Evolutionary conservation across 192 early-diverging fungal species (phyloP).

Genomic region (Coemansia aciculifera): DNA sequence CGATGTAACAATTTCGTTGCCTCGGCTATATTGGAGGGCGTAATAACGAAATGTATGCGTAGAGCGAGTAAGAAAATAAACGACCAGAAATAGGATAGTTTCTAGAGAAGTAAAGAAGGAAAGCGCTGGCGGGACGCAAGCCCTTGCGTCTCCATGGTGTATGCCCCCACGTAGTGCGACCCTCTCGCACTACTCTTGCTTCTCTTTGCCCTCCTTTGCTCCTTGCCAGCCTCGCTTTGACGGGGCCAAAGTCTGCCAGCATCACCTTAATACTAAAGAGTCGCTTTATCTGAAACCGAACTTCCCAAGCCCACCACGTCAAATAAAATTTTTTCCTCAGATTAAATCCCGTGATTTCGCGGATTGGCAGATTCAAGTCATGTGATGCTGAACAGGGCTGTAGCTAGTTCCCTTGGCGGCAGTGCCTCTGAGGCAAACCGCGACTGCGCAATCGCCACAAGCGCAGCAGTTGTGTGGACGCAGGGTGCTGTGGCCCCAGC

Average conservation of each 20-base stretch:
- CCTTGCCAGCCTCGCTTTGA: conserved; percentile 3
- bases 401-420: conserved; percentile 31
- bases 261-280: neutral
- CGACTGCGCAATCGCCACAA: conserved; percentile 43
- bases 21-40: conserved; percentile 24
- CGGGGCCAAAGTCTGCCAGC: neutral
- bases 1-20: conserved; percentile 34
- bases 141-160: neutral
- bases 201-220: neutral
- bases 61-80: conserved; percentile 10
- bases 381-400: conserved; percentile 32
- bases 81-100: conserved; percentile 25
- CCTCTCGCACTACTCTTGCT: neutral
- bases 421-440: conserved; percentile 26
- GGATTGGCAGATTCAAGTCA: neutral
- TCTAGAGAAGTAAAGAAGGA: conserved; percentile 24
- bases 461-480: conserved; percentile 40
- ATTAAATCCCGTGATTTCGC: neutral
- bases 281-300: neutral
- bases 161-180: neutral
- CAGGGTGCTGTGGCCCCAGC: conserved; percentile 15
- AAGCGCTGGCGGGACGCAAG: conserved; percentile 1
- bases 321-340: neutral
- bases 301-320: neutral
- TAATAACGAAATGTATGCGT: conserved; percentile 32